Percentiles rank a stretch among this genome's conserved stretches.
Evolutionary conservation across 1,284 basidiomycete species (phyloP).

Genomic region (Malassezia obtusa): DNA sequence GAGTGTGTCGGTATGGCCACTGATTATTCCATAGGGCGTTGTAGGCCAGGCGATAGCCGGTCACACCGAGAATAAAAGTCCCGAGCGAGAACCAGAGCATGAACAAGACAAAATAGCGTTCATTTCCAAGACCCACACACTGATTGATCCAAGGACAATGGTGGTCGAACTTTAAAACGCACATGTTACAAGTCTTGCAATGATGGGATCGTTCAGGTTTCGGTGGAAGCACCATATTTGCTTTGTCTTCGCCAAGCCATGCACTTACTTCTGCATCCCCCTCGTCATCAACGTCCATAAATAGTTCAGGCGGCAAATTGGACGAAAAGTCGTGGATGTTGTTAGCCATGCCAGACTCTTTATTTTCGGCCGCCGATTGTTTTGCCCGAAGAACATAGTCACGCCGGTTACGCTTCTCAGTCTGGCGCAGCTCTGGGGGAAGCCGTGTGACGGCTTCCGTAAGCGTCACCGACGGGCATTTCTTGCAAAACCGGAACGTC

Average conservation of each 20-base stretch:
- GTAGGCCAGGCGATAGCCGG: conserved; percentile 19
- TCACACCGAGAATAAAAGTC: conserved; percentile 23
- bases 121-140: conserved; percentile 87
- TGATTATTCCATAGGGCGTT: conserved; percentile 13
- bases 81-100: conserved; percentile 55
- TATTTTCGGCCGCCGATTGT: neutral
- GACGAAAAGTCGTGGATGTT: neutral
- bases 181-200: conserved; percentile 82
- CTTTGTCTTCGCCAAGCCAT: conserved; percentile 34
- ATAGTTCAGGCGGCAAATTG: neutral
- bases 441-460: conserved; percentile 30
- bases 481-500: conserved; percentile 38
- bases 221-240: conserved; percentile 47
- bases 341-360: neutral
- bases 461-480: conserved; percentile 33
- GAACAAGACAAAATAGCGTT: conserved; percentile 90
- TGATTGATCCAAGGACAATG: conserved; percentile 76
- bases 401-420: conserved; percentile 28
- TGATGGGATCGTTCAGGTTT: conserved; percentile 91
- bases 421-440: conserved; percentile 37
- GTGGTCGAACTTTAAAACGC: conserved; percentile 69
- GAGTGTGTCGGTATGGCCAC: conserved; percentile 60
- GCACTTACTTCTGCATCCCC: conserved; percentile 33
- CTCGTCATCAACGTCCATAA: conserved; percentile 29
- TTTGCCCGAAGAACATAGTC: neutral